These are phyloP conservation scores for Aspergillus taichungensis DNA, from an alignment of 495 filamentous ascomycete species.

Conservation along the genomic window DNA sequence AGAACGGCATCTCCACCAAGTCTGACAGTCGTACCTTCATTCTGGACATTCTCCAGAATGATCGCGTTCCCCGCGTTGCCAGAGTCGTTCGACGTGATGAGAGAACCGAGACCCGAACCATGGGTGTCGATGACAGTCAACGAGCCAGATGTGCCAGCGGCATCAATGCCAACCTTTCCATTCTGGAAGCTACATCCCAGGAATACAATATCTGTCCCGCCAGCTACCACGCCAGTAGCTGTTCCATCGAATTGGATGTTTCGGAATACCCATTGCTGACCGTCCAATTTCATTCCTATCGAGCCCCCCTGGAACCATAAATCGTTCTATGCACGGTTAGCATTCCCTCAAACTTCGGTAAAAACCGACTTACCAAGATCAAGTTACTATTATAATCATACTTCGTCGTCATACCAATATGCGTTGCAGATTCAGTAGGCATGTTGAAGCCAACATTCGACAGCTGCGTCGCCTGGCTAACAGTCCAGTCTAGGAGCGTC, in stretches of 20 bases:
- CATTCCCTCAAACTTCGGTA: not conserved
- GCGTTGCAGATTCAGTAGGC: conserved; percentile 39
- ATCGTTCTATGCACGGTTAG: conserved; percentile 25
- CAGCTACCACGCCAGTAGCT: conserved; percentile 45
- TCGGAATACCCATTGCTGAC: conserved; percentile 66
- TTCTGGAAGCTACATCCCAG: conserved; percentile 23
- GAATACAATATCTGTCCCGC: conserved; percentile 18
- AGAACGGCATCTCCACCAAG: conserved; percentile 8
- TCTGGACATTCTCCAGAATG: conserved; percentile 20
- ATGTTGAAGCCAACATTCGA: conserved; percentile 68
- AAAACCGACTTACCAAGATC: conserved; percentile 13
- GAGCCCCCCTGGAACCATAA: conserved; percentile 58
- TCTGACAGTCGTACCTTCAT: conserved; percentile 15
- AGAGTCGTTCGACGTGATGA: conserved; percentile 19
- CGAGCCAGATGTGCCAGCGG: conserved; percentile 32
- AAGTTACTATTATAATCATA: conserved; percentile 44
- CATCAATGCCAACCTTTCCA: conserved; percentile 20
- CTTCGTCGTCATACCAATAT: conserved; percentile 61
- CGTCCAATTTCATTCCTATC: conserved; percentile 50
- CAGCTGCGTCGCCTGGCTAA: conserved; percentile 59
- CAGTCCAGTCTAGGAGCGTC: conserved; percentile 50
- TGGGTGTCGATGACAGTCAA: conserved; percentile 36
- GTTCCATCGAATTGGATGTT: conserved; percentile 49
- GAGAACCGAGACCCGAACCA: conserved; percentile 32
- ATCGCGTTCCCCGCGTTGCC: conserved; percentile 17